These are phyloP conservation scores for Russula brevipes DNA, from an alignment of 768 basidiomycete species.

Conservation along the genomic window DNA sequence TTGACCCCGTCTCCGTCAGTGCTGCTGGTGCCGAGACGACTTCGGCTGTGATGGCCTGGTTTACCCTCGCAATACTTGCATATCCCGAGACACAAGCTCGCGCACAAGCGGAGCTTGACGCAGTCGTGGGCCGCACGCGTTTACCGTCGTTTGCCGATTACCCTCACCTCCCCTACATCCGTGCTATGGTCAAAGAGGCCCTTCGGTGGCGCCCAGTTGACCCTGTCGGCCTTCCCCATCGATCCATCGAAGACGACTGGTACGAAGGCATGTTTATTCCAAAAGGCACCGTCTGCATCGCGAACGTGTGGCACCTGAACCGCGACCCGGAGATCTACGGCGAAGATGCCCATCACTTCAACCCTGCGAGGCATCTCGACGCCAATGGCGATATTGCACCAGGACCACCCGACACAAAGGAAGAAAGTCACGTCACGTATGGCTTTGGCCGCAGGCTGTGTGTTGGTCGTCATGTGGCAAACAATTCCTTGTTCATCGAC, in stretches of 20 bases:
- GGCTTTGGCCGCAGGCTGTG: conserved; percentile 24
- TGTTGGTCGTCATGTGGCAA: conserved; percentile 23
- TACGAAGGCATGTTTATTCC: too few relatives aligned
- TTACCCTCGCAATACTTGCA: conserved; percentile 21
- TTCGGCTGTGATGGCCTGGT: conserved; percentile 25
- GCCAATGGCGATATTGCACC: conserved; percentile 13
- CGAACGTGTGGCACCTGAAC: too few relatives aligned
- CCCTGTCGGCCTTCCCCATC: conserved; percentile 22
- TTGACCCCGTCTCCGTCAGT: conserved; percentile 1
- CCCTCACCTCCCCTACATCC: conserved; percentile 22
- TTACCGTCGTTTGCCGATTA: conserved; percentile 21
- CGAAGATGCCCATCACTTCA: conserved; percentile 22
- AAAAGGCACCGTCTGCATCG: too few relatives aligned
- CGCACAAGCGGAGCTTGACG: conserved; percentile 23
- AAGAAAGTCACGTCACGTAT: conserved; percentile 21
- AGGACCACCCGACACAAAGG: conserved; percentile 24
- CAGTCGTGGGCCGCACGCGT: conserved; percentile 23
- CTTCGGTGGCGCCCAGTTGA: conserved; percentile 25
- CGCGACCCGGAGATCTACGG: conserved; percentile 15
- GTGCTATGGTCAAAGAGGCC: conserved; percentile 23
- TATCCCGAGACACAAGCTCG: conserved; percentile 21
- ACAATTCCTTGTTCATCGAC: conserved; percentile 10
- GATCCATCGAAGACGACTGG: conserved; percentile 7
- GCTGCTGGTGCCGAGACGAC: conserved; percentile 24
- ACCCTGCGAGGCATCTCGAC: conserved; percentile 22